phyloP scores from a whole-genome alignment of 2,329 filamentous ascomycete species.

The Epichloe sibirici region DNA sequence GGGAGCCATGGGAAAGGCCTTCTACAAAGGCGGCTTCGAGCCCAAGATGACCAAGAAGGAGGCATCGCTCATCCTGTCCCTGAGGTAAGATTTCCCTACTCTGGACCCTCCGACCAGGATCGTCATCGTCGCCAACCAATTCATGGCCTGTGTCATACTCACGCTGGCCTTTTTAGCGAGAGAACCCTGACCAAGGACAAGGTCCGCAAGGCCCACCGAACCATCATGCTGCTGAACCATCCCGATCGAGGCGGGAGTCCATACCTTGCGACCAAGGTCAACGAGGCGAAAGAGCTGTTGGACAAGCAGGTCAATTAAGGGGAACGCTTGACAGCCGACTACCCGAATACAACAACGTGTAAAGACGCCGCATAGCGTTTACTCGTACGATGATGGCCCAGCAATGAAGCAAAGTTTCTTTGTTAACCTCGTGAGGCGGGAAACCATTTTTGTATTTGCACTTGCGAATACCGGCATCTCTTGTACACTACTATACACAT shows the following conservation, averaged over 20 bases:
- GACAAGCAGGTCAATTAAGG: slow-evolving; percentile 47
- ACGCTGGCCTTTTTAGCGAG: slow-evolving; percentile 48
- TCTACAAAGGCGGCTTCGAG: slow-evolving; percentile 99
- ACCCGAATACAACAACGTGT: no score
- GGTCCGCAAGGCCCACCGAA: slow-evolving; percentile 87
- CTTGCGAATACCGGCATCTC: neutral
- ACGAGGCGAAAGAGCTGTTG: slow-evolving; percentile 93
- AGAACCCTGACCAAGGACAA: slow-evolving; percentile 81
- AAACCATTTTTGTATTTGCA: no score
- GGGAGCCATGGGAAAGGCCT: slow-evolving; percentile 75
- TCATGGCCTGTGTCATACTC: no score
- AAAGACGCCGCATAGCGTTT: no score
- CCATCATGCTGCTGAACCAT: slow-evolving; percentile 94
- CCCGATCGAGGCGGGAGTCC: slow-evolving; percentile 94
- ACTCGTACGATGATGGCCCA: no score
- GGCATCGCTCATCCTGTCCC: slow-evolving; percentile 78
- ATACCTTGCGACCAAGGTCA: slow-evolving; percentile 94
- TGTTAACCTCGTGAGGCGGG: no score
- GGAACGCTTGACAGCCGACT: neutral
- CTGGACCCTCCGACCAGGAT: no score
- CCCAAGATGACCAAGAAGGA: slow-evolving; percentile 86
- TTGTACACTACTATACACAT: slow-evolving; percentile 30
- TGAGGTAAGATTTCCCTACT: slow-evolving; percentile 49
- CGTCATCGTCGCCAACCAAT: no score
- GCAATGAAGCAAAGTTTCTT: no score